Conservation (phyloP, 305 asterid species). For the Withania somnifera region DNA sequence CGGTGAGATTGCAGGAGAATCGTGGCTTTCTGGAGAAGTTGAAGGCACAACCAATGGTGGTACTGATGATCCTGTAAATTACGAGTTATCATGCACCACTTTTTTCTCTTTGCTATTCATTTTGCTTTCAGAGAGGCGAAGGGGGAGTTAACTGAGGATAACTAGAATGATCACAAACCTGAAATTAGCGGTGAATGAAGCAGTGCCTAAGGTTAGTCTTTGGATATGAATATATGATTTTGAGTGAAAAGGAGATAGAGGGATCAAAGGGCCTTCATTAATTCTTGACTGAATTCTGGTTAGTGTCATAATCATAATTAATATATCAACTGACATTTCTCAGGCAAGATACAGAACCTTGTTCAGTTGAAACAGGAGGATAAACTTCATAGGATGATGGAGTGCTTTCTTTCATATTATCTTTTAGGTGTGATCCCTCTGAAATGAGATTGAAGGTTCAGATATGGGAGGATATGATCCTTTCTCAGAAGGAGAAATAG, state of each 20-base stretch:
- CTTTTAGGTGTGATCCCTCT: conserved; percentile 23
- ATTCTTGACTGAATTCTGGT: not conserved
- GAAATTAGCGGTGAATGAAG: conserved; percentile 26
- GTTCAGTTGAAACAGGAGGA: conserved; percentile 41
- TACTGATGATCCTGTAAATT: conserved; percentile 27
- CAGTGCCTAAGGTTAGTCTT: conserved; percentile 17
- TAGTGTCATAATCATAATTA: not conserved
- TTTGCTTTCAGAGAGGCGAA: not conserved
- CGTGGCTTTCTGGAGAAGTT: conserved; percentile 18
- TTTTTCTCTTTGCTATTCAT: not conserved
- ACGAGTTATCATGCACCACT: conserved; percentile 4
- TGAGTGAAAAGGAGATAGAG: conserved; percentile 20
- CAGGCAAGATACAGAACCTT: conserved; percentile 27
- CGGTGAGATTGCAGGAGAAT: conserved; percentile 35
- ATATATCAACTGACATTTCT: not conserved
- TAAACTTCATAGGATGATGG: conserved; percentile 25
- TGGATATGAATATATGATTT: conserved; percentile 24
- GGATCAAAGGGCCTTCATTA: conserved; percentile 3
- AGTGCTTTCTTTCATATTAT: conserved; percentile 30
- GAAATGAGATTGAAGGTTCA: conserved; percentile 16
- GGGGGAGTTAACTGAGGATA: not conserved
- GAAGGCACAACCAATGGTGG: conserved; percentile 23
- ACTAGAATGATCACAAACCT: conserved; percentile 10
- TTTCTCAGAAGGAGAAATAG: conserved; percentile 25
- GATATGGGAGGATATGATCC: conserved; percentile 24